Conservation (phyloP, 1,284 basidiomycete genomes). For the Paramarasmius palmivorus region DNA sequence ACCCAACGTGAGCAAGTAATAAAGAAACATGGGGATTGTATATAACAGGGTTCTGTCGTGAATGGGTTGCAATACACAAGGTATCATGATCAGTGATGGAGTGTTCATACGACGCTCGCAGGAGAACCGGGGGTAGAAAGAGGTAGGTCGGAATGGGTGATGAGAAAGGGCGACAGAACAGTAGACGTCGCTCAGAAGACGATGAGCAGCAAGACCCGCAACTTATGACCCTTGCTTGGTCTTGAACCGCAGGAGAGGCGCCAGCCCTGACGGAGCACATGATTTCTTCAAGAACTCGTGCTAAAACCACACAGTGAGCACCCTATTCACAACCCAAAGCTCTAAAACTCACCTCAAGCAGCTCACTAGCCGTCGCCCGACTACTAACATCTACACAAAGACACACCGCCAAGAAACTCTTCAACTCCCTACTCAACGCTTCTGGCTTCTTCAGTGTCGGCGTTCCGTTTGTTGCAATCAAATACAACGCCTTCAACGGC, state of each 20-base stretch:
- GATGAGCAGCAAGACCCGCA: too few species aligned
- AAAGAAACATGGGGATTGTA: too few species aligned
- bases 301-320: slow-evolving; percentile 38
- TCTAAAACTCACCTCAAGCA: slow-evolving; percentile 72
- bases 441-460: slow-evolving; percentile 98
- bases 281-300: slow-evolving; percentile 91
- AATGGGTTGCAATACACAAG: too few species aligned
- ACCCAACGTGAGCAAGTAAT: too few species aligned
- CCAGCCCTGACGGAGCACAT: slow-evolving; percentile 79
- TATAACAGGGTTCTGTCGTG: too few species aligned
- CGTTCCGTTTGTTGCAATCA: slow-evolving; percentile 98
- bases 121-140: too few species aligned
- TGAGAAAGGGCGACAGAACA: too few species aligned
- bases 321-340: slow-evolving; percentile 7
- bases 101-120: too few species aligned
- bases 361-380: slow-evolving; percentile 89
- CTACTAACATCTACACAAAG: slow-evolving; percentile 96
- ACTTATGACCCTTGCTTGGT: slow-evolving; percentile 32
- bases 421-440: slow-evolving; percentile 87
- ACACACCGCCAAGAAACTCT: slow-evolving; percentile 95
- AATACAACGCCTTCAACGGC: slow-evolving; percentile 93
- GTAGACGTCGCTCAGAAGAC: too few species aligned
- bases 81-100: too few species aligned
- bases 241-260: slow-evolving; percentile 79
- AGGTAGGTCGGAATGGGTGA: too few species aligned